Percentiles rank a stretch among this genome's conserved stretches.
These are phyloP conservation scores for Blastobotrys buckinghamii DNA, from an alignment of 1,139 yeast species.

Conservation along the genomic window DNA sequence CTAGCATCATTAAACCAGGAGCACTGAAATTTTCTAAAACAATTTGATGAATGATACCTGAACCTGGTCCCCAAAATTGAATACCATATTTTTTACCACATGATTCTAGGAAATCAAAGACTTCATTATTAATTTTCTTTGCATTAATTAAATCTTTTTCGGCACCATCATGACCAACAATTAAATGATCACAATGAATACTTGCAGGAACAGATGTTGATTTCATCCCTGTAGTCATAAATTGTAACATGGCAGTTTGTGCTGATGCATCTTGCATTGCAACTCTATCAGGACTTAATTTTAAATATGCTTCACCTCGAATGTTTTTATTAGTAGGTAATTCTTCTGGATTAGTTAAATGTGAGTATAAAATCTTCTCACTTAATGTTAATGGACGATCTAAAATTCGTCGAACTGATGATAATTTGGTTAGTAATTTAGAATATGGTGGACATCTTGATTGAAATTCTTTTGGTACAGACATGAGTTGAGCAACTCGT, in stretches of 20 bases:
- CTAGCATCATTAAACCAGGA: conserved; percentile 94
- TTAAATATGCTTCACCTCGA: conserved; percentile 81
- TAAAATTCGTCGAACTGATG: conserved; percentile 56
- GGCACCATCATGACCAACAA: conserved; percentile 94
- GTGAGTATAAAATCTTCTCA: conserved; percentile 90
- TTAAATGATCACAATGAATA: conserved; percentile 95
- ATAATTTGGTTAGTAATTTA: conserved; percentile 59
- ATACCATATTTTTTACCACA: conserved; percentile 92
- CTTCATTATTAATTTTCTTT: conserved; percentile 82
- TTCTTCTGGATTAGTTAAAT: conserved; percentile 80
- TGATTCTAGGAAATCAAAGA: conserved; percentile 83
- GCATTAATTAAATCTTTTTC: conserved; percentile 67
- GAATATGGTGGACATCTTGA: conserved; percentile 85
- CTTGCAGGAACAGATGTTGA: conserved; percentile 89
- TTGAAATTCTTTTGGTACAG: conserved; percentile 40
- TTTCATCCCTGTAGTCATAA: conserved; percentile 91
- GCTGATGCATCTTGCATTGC: conserved; percentile 99
- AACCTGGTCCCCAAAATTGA: conserved; percentile 99
- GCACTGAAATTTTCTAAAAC: conserved; percentile 92
- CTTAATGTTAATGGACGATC: conserved; percentile 82
- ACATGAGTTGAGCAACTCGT: conserved; percentile 4
- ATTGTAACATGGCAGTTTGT: conserved; percentile 93
- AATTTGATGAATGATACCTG: conserved; percentile 96
- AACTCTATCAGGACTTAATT: conserved; percentile 93
- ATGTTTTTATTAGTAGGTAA: conserved; percentile 43